Evolutionary conservation across 176 grass and related monocot genomes (phyloP).

Genomic region (Stipa capillata): DNA sequence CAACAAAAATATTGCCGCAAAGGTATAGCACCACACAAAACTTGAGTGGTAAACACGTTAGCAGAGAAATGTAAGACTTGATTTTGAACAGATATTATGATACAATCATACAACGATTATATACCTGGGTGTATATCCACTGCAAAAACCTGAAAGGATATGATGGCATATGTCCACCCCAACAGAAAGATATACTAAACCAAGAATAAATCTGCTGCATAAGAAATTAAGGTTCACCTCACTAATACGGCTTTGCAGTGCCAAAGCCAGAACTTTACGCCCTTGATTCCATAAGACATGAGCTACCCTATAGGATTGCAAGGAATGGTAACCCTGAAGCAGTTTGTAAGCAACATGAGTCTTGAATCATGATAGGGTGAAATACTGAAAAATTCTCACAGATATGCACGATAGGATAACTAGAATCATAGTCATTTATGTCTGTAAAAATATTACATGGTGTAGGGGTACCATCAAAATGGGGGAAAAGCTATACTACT

Average conservation of each 20-base stretch:
- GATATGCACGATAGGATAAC: no score
- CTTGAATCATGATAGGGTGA: no score
- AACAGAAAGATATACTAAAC: not conserved
- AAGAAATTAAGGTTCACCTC: constrained; percentile 59
- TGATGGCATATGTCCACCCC: constrained; percentile 9
- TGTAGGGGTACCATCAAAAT: not conserved
- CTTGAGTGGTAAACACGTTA: not conserved
- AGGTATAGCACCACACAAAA: not conserved
- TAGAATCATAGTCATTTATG: not conserved
- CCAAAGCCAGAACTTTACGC: constrained; percentile 80
- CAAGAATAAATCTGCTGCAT: not conserved
- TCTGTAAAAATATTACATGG: not conserved
- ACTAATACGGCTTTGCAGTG: constrained; percentile 95
- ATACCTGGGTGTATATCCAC: constrained; percentile 99
- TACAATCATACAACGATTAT: not conserved
- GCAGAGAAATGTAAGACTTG: not conserved
- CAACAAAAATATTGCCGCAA: not conserved
- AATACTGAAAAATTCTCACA: no score
- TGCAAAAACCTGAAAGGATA: constrained; percentile 76
- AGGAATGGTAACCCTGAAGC: constrained; percentile 84
- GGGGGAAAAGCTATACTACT: not conserved
- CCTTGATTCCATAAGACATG: constrained; percentile 96
- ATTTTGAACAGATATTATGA: not conserved
- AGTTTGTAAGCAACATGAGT: not conserved
- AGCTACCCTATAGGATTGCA: constrained; percentile 95